Percentiles rank a stretch among this genome's conserved stretches.
Conservation (phyloP, 164 flowering plant genomes). For the Magnolia sinica region DNA sequence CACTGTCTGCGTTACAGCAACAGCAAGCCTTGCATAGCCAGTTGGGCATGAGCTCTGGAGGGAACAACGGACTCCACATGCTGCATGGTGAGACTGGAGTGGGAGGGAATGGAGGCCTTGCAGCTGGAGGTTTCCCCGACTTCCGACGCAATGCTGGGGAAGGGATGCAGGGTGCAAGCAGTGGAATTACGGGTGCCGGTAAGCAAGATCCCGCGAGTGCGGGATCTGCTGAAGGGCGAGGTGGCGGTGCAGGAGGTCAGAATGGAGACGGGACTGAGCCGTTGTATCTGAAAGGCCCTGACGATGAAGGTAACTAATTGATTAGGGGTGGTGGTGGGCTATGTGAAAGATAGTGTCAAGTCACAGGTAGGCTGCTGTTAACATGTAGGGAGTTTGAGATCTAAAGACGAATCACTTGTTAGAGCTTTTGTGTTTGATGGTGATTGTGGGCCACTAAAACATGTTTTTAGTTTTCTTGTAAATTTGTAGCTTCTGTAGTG, state of each 20-base stretch:
- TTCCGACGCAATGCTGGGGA: slow-evolving; percentile 49
- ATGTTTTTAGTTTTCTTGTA: too few species aligned
- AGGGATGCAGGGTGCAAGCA: slow-evolving; percentile 29
- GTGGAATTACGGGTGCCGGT: slow-evolving; percentile 39
- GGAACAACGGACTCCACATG: slow-evolving; percentile 63
- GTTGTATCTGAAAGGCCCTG: slow-evolving; percentile 61
- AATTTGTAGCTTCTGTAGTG: too few species aligned
- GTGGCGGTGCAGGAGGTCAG: slow-evolving; percentile 38
- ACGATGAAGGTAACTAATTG: slow-evolving; percentile 54
- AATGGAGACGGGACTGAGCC: slow-evolving; percentile 57
- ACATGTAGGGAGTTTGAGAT: too few species aligned
- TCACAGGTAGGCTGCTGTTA: too few species aligned
- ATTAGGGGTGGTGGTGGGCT: slow-evolving; percentile 8
- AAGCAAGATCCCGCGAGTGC: slow-evolving; percentile 59
- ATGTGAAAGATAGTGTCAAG: too few species aligned
- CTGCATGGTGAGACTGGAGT: slow-evolving; percentile 53
- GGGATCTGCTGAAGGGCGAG: slow-evolving; percentile 49
- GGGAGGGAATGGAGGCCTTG: slow-evolving; percentile 36
- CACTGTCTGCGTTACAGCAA: slow-evolving; percentile 32
- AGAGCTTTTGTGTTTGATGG: too few species aligned
- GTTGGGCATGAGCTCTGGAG: slow-evolving; percentile 71
- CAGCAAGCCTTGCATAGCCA: slow-evolving; percentile 57
- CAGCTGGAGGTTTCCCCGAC: slow-evolving; percentile 55
- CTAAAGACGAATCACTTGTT: too few species aligned
- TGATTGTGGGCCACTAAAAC: too few species aligned